Evolutionary conservation across 192 early-diverging fungal species (phyloP), one percentile per base, ranked within the genome.

Genomic region (Glomus cerebriforme): DNA sequence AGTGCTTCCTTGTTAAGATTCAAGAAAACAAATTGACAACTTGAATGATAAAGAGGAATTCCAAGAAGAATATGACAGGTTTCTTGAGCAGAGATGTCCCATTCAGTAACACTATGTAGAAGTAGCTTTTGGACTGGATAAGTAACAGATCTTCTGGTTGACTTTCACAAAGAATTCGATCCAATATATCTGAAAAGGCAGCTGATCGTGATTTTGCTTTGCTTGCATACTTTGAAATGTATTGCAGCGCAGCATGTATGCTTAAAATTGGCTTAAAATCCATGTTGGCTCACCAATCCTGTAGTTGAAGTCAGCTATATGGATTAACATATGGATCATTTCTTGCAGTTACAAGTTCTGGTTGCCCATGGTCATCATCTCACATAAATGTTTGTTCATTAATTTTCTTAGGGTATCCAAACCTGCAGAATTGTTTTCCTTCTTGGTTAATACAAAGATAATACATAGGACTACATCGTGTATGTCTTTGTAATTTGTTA

Each of bases 401-500:
- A 37, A 45, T 70, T 19, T 70, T 34, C 15, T 70, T 70, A 3
- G 68, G 68, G 37, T 39, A 70, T 39, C 7, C n/a, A n/a, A n/a
- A n/a, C n/a, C n/a, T n/a, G n/a, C n/a, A n/a, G n/a, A n/a, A n/a
- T n/a, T n/a, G n/a, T n/a, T n/a, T n/a, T n/a, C n/a, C n/a, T n/a
- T n/a, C n/a, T n/a, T n/a, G n/a, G n/a, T n/a, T n/a, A n/a, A n/a
- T n/a, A n/a, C n/a, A n/a, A n/a, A n/a, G n/a, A n/a, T n/a, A n/a
- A n/a, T n/a, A n/a, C n/a, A n/a, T 13, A 39, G 68, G 31, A 39
- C 68, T 70, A 43, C 68, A 70, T 17, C 68, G 29, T 13, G 68
- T 70, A 70, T 70, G 37, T 27, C 35, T 10, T 26, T 70, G 35
- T 26, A 70, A 47, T 47, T 70, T 70, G 17, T 70, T 70, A 17